These are phyloP conservation scores for Trichosporon faecale DNA, from an alignment of 1,284 basidiomycete genomes.

Conservation along the genomic window DNA sequence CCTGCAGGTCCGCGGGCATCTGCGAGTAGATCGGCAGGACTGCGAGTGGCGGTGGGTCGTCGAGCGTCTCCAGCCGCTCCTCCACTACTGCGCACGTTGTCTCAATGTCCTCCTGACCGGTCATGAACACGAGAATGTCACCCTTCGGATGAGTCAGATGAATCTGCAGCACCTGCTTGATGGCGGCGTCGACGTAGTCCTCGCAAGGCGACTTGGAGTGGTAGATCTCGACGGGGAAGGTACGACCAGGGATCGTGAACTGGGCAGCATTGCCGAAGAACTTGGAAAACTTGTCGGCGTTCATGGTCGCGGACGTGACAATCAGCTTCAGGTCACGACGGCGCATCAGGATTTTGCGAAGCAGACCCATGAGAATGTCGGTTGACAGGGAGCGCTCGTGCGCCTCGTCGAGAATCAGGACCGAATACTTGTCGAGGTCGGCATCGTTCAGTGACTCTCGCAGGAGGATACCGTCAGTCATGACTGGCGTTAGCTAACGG, in stretches of 20 bases:
- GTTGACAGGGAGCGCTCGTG: conserved; percentile 95
- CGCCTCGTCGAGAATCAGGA: conserved; percentile 95
- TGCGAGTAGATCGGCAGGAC: conserved; percentile 98
- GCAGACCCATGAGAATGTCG: conserved; percentile 92
- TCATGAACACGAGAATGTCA: conserved; percentile 99
- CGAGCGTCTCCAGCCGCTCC: conserved; percentile 85
- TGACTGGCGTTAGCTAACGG: conserved; percentile 60
- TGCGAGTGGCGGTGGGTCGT: conserved; percentile 80
- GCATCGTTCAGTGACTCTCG: conserved; percentile 94
- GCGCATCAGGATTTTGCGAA: conserved; percentile 86
- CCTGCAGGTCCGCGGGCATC: conserved; percentile 98
- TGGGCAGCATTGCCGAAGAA: conserved; percentile 95
- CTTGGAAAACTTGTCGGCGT: conserved; percentile 92
- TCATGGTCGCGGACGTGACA: conserved; percentile 98
- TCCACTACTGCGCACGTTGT: conserved; percentile 85
- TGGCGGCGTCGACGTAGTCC: conserved; percentile 96
- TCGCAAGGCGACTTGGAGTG: conserved; percentile 97
- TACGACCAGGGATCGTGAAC: conserved; percentile 96
- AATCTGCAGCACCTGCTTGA: conserved; percentile 96
- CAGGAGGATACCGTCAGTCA: conserved; percentile 96
- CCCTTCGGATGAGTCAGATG: conserved; percentile 91
- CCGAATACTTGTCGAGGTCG: conserved; percentile 89
- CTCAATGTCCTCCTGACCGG: conserved; percentile 98
- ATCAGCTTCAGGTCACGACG: conserved; percentile 91
- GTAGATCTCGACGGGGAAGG: conserved; percentile 95